phyloP scores from a whole-genome alignment of 441 rosid genomes.

The Corymbia citriodora region DNA sequence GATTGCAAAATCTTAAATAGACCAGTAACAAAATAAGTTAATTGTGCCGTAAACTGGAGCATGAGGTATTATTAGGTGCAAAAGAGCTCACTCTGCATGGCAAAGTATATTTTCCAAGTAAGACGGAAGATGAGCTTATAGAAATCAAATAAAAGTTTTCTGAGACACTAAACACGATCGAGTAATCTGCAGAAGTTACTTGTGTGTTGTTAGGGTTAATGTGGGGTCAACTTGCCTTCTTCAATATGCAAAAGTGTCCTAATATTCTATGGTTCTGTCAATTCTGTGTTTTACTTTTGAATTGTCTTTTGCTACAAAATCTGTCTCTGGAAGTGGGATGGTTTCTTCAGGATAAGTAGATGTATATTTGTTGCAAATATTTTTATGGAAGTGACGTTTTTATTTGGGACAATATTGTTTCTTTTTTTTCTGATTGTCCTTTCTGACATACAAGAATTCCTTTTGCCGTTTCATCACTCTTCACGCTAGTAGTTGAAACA shows the following conservation, averaged over 20 bases:
- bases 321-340: background rate
- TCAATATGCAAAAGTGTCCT: background rate
- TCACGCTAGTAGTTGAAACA: background rate
- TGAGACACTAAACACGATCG: background rate
- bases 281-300: background rate
- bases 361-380: background rate
- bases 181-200: background rate
- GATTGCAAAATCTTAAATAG: background rate
- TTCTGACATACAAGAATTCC: background rate
- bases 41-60: background rate
- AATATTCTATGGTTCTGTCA: background rate
- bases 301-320: background rate
- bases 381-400: background rate
- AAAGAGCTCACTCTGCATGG: background rate
- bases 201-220: background rate
- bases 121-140: background rate
- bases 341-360: background rate
- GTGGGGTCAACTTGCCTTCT: background rate
- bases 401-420: background rate
- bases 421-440: background rate
- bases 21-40: background rate
- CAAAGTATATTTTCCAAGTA: background rate
- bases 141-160: background rate
- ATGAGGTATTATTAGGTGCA: background rate
- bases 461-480: background rate